Base-by-base conservation (phyloP, 2,329 filamentous ascomycete species). In the Clarireedia paspali region DNA sequence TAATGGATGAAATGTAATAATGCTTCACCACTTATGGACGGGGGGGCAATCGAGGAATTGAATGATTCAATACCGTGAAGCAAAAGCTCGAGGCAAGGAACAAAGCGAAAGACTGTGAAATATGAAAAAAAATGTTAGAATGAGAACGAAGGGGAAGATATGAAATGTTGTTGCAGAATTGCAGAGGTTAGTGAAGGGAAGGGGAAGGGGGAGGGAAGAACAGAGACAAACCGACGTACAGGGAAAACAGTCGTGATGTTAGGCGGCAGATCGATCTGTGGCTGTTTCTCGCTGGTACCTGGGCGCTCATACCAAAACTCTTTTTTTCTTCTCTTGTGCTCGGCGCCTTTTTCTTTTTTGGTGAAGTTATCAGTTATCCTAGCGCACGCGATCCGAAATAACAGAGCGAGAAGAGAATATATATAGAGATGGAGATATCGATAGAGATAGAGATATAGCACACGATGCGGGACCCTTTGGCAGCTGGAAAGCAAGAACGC, bases 91-190 rank as follows among this genome's bases (percentile, higher is more conserved):
- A 55, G 36, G 55, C 38, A 61, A 61, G 59, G 58, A 59, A 57
- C 46, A 49, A 62, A 64, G 61, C 60, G 62, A 62, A 56, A 52
- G 59, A 60, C 58, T 59, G 57, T 20, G 27, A 9, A 40, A 26
- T 20, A 5, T 23, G 40, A 47, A 20, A 40, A 47, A 40, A 40
- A 40, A 14, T 40, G 38, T 40, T 40, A 50, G 49, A 23, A 20
- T 27, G 17, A 17, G 36, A 53, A 40, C 23, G 54, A 50, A 57
- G 49, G 53, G 56, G 24, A 50, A 20, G 20, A 38, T 24, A 51
- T 48, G 56, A 51, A 55, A 56, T 48, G 30, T 36, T 56, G 56
- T 30, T 30, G 27, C 27, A 30, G 27, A 30, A 30, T 30, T 30
- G 27, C 27, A 10, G 10, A 30, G 27, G 10, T 30, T 30, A 30